Evolutionary conservation across 495 filamentous ascomycete genomes (phyloP).

Genomic region (Lepraria neglecta): DNA sequence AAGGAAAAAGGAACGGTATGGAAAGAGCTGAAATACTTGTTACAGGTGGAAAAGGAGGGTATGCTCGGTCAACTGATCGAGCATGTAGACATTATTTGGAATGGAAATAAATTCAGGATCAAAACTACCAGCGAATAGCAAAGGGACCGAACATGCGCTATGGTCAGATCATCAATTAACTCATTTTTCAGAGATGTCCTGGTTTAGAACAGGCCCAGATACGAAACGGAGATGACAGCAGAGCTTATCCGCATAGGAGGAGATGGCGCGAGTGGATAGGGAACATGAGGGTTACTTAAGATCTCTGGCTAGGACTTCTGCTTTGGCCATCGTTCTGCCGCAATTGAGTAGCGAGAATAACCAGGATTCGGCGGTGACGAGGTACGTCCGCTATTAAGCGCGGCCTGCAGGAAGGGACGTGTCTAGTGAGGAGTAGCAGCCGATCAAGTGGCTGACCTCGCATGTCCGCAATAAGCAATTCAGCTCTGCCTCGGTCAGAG

Average conservation of each 20-base stretch:
- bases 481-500: background rate
- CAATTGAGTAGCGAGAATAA: background rate
- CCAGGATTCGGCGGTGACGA: constrained; percentile 5
- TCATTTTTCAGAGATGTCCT: background rate
- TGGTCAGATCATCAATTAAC: background rate
- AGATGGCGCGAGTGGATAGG: background rate
- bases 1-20: background rate
- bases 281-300: constrained; percentile 4
- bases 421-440: background rate
- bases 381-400: constrained; percentile 7
- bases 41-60: constrained; percentile 1
- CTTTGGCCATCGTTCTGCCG: constrained; percentile 9
- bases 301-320: constrained; percentile 10
- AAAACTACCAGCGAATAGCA: constrained; percentile 1
- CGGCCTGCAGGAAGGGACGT: constrained; percentile 5
- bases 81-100: constrained; percentile 8
- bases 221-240: constrained; percentile 8
- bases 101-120: constrained; percentile 8
- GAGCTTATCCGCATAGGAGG: constrained; percentile 6
- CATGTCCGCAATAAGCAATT: background rate
- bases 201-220: background rate
- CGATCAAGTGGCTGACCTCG: background rate
- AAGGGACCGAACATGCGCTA: constrained; percentile 7
- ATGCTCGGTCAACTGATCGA: background rate
- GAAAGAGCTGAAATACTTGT: background rate